These are phyloP conservation scores for Cornus kousa DNA, from an alignment of 148 eudicot species.

Conservation along the genomic window DNA sequence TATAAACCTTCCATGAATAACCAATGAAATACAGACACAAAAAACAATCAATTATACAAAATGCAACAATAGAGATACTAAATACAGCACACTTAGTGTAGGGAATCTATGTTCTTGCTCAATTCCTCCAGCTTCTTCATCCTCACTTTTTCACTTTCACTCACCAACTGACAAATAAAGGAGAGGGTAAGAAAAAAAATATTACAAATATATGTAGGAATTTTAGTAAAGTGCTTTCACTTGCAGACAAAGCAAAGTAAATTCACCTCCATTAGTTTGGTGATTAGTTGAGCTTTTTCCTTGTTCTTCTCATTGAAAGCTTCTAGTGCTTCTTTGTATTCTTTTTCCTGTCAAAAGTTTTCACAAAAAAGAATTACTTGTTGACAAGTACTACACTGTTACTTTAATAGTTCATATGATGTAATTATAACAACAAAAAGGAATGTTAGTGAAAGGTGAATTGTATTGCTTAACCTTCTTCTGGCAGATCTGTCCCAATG, in stretches of 20 bases:
- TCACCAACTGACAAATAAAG: conserved; percentile 56
- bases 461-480: conserved; percentile 53
- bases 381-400: background rate
- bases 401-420: background rate
- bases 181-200: background rate
- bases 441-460: no score
- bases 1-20: background rate
- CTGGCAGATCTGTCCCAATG: conserved; percentile 64
- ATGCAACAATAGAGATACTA: background rate
- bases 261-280: conserved; percentile 72
- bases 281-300: conserved; percentile 64
- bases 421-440: background rate
- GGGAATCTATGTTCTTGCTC: conserved; percentile 64
- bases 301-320: conserved; percentile 77
- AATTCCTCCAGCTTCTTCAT: conserved; percentile 80
- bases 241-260: background rate
- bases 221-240: background rate
- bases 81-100: conserved; percentile 17
- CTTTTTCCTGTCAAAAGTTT: conserved; percentile 50
- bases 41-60: background rate
- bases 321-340: conserved; percentile 70
- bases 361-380: background rate
- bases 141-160: conserved; percentile 79
- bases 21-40: background rate
- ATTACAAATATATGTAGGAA: background rate